phyloP scores from a whole-genome alignment of 2,329 filamentous ascomycete genomes.

The Curvularia sp. region DNA sequence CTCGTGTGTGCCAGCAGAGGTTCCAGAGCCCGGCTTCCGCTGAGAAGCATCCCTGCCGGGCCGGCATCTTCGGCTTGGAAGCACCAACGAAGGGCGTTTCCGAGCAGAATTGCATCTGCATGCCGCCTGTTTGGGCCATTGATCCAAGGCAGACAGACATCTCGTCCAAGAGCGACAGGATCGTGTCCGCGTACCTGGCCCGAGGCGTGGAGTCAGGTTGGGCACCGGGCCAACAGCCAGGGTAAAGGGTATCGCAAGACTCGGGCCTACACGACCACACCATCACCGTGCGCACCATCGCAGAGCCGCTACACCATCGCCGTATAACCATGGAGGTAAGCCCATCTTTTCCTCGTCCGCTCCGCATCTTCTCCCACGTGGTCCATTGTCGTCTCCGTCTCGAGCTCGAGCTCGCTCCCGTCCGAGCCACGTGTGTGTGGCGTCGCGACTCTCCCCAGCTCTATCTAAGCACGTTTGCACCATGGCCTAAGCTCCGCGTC shows the following conservation, averaged over 20 bases:
- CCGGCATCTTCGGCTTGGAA: slow-evolving; percentile 17
- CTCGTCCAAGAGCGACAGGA: neutral
- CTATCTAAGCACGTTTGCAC: slow-evolving; percentile 31
- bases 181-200: slow-evolving; percentile 4
- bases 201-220: slow-evolving; percentile 6
- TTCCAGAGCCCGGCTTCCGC: slow-evolving; percentile 18
- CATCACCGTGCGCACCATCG: slow-evolving; percentile 41
- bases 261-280: slow-evolving; percentile 33
- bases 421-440: slow-evolving; percentile 13
- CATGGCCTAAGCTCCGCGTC: slow-evolving; percentile 41
- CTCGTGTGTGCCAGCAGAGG: slow-evolving; percentile 23
- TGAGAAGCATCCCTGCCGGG: slow-evolving; percentile 22
- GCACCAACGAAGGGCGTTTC: slow-evolving; percentile 8
- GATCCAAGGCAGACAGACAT: neutral
- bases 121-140: slow-evolving; percentile 6
- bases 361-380: slow-evolving; percentile 18
- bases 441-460: slow-evolving; percentile 35
- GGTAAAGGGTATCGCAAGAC: slow-evolving; percentile 15
- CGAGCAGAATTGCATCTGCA: slow-evolving; percentile 4
- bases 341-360: slow-evolving; percentile 21
- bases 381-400: slow-evolving; percentile 16
- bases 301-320: slow-evolving; percentile 35
- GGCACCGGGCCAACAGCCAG: slow-evolving; percentile 10
- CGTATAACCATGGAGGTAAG: slow-evolving; percentile 46
- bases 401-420: slow-evolving; percentile 7